These are phyloP conservation scores for Xylariaceae sp. DNA, from an alignment of 2,329 filamentous ascomycete genomes.

Conservation along the genomic window DNA sequence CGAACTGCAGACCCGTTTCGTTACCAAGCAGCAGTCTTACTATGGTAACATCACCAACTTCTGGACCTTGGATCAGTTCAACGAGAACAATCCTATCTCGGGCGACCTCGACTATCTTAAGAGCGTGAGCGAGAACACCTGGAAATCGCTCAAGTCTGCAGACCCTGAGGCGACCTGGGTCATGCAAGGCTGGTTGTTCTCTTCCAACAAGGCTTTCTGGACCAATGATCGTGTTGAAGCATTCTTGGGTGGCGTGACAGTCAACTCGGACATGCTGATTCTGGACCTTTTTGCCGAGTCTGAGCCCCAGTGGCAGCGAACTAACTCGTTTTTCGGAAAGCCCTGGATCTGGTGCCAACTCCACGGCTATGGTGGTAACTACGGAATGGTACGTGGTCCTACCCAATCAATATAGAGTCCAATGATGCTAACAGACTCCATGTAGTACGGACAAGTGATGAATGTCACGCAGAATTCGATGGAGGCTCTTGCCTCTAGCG, in stretches of 20 bases:
- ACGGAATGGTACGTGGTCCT: constrained; percentile 15
- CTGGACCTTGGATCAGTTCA: constrained; percentile 22
- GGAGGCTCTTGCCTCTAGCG: constrained; percentile 12
- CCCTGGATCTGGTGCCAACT: constrained; percentile 22
- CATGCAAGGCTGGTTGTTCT: constrained; percentile 22
- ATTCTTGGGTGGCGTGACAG: constrained; percentile 20
- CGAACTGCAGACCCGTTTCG: constrained; percentile 17
- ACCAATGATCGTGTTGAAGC: constrained; percentile 19
- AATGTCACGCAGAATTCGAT: constrained; percentile 21
- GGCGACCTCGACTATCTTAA: constrained; percentile 17
- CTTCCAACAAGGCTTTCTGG: constrained; percentile 18
- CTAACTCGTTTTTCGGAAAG: constrained; percentile 19
- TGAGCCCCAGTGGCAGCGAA: constrained; percentile 21
- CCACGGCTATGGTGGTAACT: constrained; percentile 20
- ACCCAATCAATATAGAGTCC: not conserved
- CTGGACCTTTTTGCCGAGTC: constrained; percentile 21
- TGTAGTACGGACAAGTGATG: constrained; percentile 20
- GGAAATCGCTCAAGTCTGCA: constrained; percentile 19
- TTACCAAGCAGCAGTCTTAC: constrained; percentile 18
- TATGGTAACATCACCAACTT: constrained; percentile 20
- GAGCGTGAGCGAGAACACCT: constrained; percentile 20
- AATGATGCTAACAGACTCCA: constrained; percentile 4
- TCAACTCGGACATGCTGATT: constrained; percentile 19
- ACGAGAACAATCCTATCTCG: constrained; percentile 20
- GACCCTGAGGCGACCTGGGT: constrained; percentile 19